A percentile compares a stretch with the other conserved stretches of the same genome.
These are phyloP conservation scores for Clonostachys byssicola DNA, from an alignment of 2,329 filamentous ascomycete genomes.

Conservation along the genomic window DNA sequence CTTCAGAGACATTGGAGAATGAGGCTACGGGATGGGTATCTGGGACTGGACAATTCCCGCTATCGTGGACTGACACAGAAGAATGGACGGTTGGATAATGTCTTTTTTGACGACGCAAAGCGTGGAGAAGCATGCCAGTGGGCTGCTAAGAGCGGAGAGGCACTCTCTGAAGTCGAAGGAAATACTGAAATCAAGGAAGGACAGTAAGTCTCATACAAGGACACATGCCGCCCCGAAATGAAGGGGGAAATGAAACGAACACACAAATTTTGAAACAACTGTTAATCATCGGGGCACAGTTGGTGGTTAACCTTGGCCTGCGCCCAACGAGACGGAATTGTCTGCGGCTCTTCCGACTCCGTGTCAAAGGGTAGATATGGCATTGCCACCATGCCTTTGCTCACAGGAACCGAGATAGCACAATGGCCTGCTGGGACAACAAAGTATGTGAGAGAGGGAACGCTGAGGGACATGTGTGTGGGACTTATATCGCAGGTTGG, in stretches of 20 bases:
- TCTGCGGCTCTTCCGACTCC: conserved; percentile 34
- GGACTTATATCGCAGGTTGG: conserved; percentile 45
- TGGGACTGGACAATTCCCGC: conserved; percentile 39
- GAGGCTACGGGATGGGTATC: conserved; percentile 38
- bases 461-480: conserved; percentile 38
- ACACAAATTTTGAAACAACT: neutral
- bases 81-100: conserved; percentile 30
- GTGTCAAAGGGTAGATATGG: conserved; percentile 42
- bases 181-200: conserved; percentile 39
- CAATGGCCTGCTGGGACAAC: conserved; percentile 18
- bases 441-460: conserved; percentile 40
- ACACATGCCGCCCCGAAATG: neutral
- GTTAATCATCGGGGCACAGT: conserved; percentile 25
- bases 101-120: conserved; percentile 28
- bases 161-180: conserved; percentile 31
- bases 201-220: conserved; percentile 30
- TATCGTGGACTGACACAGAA: conserved; percentile 23
- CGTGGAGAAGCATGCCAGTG: conserved; percentile 24
- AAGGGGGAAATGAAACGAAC: neutral
- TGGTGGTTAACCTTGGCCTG: conserved; percentile 57
- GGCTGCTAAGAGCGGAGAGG: conserved; percentile 23
- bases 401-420: conserved; percentile 46
- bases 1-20: conserved; percentile 36
- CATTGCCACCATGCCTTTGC: conserved; percentile 41
- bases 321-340: conserved; percentile 51